These are phyloP conservation scores for Talinum fruticosum DNA, from an alignment of 148 eudicot genomes.

Conservation along the genomic window DNA sequence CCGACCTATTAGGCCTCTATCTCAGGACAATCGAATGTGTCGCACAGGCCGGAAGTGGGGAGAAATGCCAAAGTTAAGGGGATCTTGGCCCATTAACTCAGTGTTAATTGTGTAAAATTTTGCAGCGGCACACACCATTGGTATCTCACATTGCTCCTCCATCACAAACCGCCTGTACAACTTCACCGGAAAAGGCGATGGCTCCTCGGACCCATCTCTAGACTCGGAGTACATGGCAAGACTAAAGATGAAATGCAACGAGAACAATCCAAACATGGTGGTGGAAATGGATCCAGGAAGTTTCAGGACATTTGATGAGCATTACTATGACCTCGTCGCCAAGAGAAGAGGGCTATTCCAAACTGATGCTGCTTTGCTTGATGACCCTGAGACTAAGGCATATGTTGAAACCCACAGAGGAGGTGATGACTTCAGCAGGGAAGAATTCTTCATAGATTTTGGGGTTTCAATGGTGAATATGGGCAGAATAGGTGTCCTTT, in stretches of 20 bases:
- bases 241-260: conserved; percentile 29
- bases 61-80: too few relatives aligned
- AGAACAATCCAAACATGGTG: conserved; percentile 9
- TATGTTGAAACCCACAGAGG: conserved; percentile 18
- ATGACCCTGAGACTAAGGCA: conserved; percentile 21
- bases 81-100: too few relatives aligned
- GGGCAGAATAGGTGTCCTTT: conserved; percentile 23
- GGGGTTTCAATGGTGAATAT: conserved; percentile 26
- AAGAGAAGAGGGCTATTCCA: conserved; percentile 38
- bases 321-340: conserved; percentile 27
- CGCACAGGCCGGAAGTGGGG: too few relatives aligned
- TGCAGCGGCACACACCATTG: conserved; percentile 55
- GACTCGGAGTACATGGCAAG: conserved; percentile 27
- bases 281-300: conserved; percentile 52
- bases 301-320: conserved; percentile 26
- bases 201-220: conserved; percentile 40
- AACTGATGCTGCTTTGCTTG: conserved; percentile 47
- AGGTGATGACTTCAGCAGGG: background rate
- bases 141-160: conserved; percentile 31
- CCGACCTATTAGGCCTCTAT: too few relatives aligned
- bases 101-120: background rate
- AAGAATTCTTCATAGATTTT: conserved; percentile 32
- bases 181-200: conserved; percentile 42
- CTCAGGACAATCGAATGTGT: too few relatives aligned
- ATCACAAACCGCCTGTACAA: conserved; percentile 41